Evolutionary conservation across 306 rosid genomes (phyloP), one percentile per base, ranked within the genome.

Genomic region (Acmispon strigosus): DNA sequence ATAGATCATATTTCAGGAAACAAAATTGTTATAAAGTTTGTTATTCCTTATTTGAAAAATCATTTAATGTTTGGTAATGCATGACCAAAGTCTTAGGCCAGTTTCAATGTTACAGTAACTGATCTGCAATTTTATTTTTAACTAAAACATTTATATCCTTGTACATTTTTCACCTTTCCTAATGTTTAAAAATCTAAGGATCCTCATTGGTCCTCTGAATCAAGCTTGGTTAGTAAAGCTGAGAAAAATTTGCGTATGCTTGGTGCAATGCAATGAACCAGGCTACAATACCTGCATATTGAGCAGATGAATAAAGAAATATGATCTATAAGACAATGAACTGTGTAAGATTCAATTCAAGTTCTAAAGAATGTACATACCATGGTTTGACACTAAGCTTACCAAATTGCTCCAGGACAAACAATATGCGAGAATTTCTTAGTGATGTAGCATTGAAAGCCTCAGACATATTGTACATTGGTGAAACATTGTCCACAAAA

Each of bases 401-500:
- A 66, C 80, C 86, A 80, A 78, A 87, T 5, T 86, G 82, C 42
- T 78, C 77, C 83, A 90, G 36, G 64, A 86, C 56, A 70, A 87
- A 90, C n/a, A 87, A 62, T 36, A 90, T 78, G 64, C 93, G 86
- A 20, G 93, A 74, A 78, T 79, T 73, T 78, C 70, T 77, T 69
- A 90, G 54, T 11, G 93, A 76, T 60, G 57, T 52, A 61, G 91
- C 96, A 72, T 90, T 87, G 55, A 59, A 87, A 44, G 87, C 81
- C 43, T 84, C 89, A 5, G 93, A 86, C 64, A 87, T 43, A 53
- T 79, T 78, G 49, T 86, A 87, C 88, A 82, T 67, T 13, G 10
- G 67, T 4, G 73, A 47, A 53, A 90, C 77, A 67, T 90, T 90
- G 60, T 79, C 87, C 67, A 59, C 78, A 9, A 77, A 70, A 51